Conservation (phyloP, 2,329 filamentous ascomycete genomes). For the Aspergillus sp. region DNA sequence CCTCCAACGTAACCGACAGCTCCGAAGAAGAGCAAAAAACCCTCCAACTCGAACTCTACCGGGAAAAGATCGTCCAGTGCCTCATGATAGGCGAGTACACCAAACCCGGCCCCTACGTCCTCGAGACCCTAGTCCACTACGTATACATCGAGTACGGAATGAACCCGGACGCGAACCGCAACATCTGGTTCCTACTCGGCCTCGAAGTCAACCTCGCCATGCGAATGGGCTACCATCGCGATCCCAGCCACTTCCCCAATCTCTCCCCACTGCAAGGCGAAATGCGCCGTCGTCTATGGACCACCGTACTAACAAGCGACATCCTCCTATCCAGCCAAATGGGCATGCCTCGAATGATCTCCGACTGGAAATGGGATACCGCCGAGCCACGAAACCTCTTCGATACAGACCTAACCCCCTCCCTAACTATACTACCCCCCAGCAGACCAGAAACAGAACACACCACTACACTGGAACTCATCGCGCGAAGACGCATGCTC, state of each 20-base stretch:
- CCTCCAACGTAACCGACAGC: constrained; percentile 12
- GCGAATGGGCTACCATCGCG: constrained; percentile 61
- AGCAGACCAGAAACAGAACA: constrained; percentile 55
- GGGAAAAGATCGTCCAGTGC: constrained; percentile 51
- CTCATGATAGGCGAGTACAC: constrained; percentile 57
- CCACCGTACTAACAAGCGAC: constrained; percentile 54
- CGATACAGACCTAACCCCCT: constrained; percentile 60
- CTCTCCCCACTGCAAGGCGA: constrained; percentile 59
- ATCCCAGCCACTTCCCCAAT: constrained; percentile 53
- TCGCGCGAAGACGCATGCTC: constrained; percentile 36
- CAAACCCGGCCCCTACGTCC: constrained; percentile 53
- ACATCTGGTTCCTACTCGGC: constrained; percentile 56
- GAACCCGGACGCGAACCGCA: constrained; percentile 55
- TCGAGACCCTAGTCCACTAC: constrained; percentile 59
- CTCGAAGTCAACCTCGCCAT: constrained; percentile 60
- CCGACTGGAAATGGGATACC: constrained; percentile 61
- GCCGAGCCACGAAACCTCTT: constrained; percentile 57
- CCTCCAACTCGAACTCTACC: constrained; percentile 23
- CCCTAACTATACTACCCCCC: constrained; percentile 52
- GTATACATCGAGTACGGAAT: constrained; percentile 56
- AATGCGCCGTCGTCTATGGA: constrained; percentile 47
- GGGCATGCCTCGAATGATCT: constrained; percentile 62
- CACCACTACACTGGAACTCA: constrained; percentile 44
- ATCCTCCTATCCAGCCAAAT: constrained; percentile 62
- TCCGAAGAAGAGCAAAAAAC: constrained; percentile 8